Evolutionary conservation across 2,329 filamentous ascomycete genomes (phyloP).

Genomic region (Ascochyta pisi): DNA sequence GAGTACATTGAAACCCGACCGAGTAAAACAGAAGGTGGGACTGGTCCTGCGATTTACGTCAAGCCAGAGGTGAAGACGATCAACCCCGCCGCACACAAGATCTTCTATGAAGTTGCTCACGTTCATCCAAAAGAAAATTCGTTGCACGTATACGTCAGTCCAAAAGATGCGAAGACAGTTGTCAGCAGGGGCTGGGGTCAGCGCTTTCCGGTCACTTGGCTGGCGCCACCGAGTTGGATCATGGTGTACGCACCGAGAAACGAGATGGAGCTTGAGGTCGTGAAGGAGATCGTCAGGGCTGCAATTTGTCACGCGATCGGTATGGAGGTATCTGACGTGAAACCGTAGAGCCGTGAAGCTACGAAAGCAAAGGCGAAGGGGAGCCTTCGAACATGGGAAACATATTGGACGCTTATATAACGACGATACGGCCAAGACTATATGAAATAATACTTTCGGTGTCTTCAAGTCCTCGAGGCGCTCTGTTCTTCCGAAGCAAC

Average conservation of each 20-base stretch:
- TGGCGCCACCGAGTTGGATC: slow-evolving; percentile 42
- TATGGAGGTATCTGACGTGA: slow-evolving; percentile 20
- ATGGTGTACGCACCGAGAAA: slow-evolving; percentile 84
- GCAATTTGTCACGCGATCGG: slow-evolving; percentile 69
- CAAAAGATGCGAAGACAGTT: slow-evolving; percentile 74
- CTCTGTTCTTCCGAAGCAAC: not conserved
- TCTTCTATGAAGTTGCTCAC: slow-evolving; percentile 57
- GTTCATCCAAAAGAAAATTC: slow-evolving; percentile 78
- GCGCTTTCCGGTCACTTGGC: slow-evolving; percentile 56
- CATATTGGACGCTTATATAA: too few relatives aligned
- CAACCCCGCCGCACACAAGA: slow-evolving; percentile 39
- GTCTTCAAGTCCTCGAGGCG: not conserved
- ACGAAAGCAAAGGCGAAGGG: not conserved
- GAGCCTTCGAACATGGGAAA: not conserved
- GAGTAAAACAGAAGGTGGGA: slow-evolving; percentile 43
- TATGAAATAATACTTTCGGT: not conserved
- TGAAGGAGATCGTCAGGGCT: slow-evolving; percentile 74
- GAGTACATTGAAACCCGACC: slow-evolving; percentile 29
- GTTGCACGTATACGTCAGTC: slow-evolving; percentile 80
- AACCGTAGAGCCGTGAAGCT: slow-evolving; percentile 1
- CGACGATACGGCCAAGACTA: not conserved
- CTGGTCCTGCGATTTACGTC: slow-evolving; percentile 42
- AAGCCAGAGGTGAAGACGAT: slow-evolving; percentile 32
- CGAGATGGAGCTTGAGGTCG: slow-evolving; percentile 70
- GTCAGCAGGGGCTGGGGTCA: slow-evolving; percentile 80